phyloP scores from a whole-genome alignment of 139 green algal species.

The Micractinium sp. region DNA sequence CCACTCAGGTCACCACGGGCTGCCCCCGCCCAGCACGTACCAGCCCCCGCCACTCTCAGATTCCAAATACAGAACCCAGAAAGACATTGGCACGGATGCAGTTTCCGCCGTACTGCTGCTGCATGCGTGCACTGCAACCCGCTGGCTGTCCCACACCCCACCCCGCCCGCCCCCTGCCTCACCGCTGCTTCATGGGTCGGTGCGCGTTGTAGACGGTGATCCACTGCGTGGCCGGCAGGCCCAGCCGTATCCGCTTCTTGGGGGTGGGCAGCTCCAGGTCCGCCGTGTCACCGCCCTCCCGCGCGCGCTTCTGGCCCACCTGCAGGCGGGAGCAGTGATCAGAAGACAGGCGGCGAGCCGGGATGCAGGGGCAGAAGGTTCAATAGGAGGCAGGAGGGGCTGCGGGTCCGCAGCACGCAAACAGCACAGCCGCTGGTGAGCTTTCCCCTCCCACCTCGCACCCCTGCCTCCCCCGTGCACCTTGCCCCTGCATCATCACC shows the following conservation, averaged over 20 bases:
- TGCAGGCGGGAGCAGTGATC: slow-evolving; percentile 25
- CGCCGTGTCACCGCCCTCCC: slow-evolving; percentile 51
- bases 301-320: slow-evolving; percentile 95
- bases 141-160: no score
- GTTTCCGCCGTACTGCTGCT: no score
- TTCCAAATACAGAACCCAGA: no score
- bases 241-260: slow-evolving; percentile 97
- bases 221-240: slow-evolving; percentile 97
- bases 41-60: no score
- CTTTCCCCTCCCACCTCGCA: not conserved
- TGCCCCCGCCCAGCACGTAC: no score
- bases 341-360: not conserved
- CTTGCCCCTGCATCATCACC: not conserved
- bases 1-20: no score
- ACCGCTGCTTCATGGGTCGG: slow-evolving; percentile 98
- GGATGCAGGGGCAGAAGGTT: not conserved
- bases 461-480: not conserved
- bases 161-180: not conserved
- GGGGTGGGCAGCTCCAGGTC: slow-evolving; percentile 55
- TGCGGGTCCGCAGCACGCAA: not conserved
- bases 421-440: not conserved
- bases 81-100: no score
- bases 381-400: not conserved
- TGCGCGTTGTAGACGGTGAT: slow-evolving; percentile 99
- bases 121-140: no score